Evolutionary conservation across 192 early-diverging fungal species (phyloP), one percentile per base, ranked within the genome.

Genomic region (Chytriomyces sp.): DNA sequence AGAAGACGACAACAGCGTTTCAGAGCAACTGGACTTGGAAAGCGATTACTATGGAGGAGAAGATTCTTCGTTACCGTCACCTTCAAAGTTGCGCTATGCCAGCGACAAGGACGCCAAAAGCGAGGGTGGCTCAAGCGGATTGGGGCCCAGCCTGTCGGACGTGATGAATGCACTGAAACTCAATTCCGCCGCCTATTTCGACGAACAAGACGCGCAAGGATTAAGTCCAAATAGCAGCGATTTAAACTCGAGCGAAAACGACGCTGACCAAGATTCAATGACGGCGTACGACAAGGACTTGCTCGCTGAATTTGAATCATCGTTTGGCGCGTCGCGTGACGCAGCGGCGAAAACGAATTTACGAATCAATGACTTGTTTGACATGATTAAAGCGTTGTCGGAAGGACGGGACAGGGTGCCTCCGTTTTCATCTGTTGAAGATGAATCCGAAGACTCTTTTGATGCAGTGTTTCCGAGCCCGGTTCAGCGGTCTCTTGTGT

Each of bases 241-340:
- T 20, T 20, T 57, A 20, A 57, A 57, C 53, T 13, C 16, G 20
- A 20, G 5, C 20, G 20, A 20, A 13, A 20, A 57, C 1, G 20
- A 20, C 53, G 53, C 13, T 20, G 53, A 67, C 45, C 18, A 9
- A 16, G 66, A 67, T 44, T 46, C 43, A 3, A 28, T 47, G 11
- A 67, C 66, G 0, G 66, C 26, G 8, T 26, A 45, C 44, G 66
- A 70, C 44, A 9, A 16, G 20, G 53, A 72, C 26, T 43, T 72
- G 49, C 59, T 68, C 7, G 67, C 65, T 6, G 50, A 76, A 60
- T 67, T 76, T 47, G 63, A 65, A 50, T 9, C 24, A n/a, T 9
- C 44, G 16, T 57, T 18, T n/a, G 20, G 28, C 59, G 24, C 45
- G 20, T 16, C 20, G 45, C 69, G 24, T 3, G 26, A 9, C 7